These are phyloP conservation scores for Tulasnella sp. DNA, from an alignment of 768 basidiomycete genomes.

Conservation along the genomic window DNA sequence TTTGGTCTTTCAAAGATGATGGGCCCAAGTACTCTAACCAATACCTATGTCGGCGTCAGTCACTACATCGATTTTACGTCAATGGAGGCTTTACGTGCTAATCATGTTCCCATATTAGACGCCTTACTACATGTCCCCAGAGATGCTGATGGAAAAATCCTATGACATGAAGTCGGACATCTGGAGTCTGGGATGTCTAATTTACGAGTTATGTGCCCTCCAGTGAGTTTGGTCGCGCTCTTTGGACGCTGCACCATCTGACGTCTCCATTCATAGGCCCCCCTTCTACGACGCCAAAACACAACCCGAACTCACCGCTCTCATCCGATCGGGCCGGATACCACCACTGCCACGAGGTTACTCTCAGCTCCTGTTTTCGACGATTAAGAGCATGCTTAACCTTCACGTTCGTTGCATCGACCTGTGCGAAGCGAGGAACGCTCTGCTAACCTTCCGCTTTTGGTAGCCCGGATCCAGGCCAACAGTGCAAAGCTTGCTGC, in stretches of 20 bases:
- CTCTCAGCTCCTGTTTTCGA: conserved; percentile 62
- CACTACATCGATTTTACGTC: not conserved
- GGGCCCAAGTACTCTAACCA: conserved; percentile 81
- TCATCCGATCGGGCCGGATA: conserved; percentile 81
- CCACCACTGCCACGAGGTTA: conserved; percentile 85
- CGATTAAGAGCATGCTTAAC: conserved; percentile 84
- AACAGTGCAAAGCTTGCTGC: conserved; percentile 69
- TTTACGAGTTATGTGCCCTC: conserved; percentile 92
- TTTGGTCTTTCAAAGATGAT: conserved; percentile 95
- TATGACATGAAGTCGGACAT: conserved; percentile 99
- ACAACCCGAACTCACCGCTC: conserved; percentile 75
- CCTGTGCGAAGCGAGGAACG: not conserved
- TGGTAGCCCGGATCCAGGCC: conserved; percentile 82
- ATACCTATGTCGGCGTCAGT: conserved; percentile 92
- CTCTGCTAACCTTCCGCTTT: conserved; percentile 21
- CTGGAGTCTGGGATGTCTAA: conserved; percentile 95
- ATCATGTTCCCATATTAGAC: conserved; percentile 53
- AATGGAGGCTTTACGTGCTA: not conserved
- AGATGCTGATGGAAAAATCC: conserved; percentile 93
- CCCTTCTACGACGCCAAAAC: conserved; percentile 94
- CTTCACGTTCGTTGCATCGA: conserved; percentile 57
- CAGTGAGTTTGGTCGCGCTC: conserved; percentile 44
- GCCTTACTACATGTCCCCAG: conserved; percentile 99
- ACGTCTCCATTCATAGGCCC: conserved; percentile 42
- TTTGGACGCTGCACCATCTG: not conserved